phyloP scores from a whole-genome alignment of 179 eudicot genomes.

The Drosera spatulata region DNA sequence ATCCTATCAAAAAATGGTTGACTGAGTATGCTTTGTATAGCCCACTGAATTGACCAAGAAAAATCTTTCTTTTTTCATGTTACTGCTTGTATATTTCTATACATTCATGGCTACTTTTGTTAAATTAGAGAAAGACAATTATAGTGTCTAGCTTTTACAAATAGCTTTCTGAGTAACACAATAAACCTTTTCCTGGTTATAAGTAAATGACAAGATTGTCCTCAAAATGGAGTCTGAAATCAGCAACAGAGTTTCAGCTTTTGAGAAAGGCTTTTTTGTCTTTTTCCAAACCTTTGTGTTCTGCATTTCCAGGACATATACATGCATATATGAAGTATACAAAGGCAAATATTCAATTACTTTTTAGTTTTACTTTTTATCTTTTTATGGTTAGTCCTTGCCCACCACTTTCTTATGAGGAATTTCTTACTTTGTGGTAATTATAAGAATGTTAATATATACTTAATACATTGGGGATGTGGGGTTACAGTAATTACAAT shows the following conservation, averaged over 20 bases:
- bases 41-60: background rate
- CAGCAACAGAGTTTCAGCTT: constrained; percentile 12
- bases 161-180: constrained; percentile 24
- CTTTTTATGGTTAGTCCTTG: constrained; percentile 3
- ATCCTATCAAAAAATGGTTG: background rate
- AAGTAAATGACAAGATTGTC: constrained; percentile 29
- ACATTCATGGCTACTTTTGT: background rate
- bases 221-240: background rate
- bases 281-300: constrained; percentile 1
- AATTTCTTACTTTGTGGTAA: too few species aligned
- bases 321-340: constrained; percentile 13
- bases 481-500: too few species aligned
- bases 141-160: constrained; percentile 6
- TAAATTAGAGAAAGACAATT: background rate
- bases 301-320: constrained; percentile 23
- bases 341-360: constrained; percentile 3
- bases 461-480: too few species aligned
- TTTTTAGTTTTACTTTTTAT: constrained; percentile 6
- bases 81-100: background rate
- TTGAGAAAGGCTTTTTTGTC: constrained; percentile 9
- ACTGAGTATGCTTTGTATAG: background rate
- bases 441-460: too few species aligned
- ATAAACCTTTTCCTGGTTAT: constrained; percentile 21
- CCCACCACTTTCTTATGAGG: background rate
- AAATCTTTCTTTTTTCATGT: background rate